Conservation (phyloP, 2,329 filamentous ascomycete genomes). For the Neobulgaria alba region DNA sequence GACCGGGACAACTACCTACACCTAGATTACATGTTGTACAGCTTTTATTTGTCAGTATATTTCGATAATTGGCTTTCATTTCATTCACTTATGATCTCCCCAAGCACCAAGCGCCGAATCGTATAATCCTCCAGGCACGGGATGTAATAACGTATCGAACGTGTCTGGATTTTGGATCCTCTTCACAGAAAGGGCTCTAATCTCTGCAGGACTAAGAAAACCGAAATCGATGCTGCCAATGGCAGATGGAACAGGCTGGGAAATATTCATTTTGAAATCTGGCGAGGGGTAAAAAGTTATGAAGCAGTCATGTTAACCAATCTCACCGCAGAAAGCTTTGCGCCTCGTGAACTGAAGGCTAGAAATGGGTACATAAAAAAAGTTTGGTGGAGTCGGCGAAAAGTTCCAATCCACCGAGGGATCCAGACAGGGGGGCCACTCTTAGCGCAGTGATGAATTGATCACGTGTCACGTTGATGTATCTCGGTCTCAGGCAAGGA, state of each 20-base stretch:
- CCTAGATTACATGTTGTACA: conserved; percentile 89
- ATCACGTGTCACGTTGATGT: no score
- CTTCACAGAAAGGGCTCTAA: conserved; percentile 84
- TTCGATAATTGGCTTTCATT: neutral
- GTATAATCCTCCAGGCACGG: conserved; percentile 83
- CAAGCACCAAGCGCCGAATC: conserved; percentile 87
- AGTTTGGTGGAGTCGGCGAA: no score
- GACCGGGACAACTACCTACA: conserved; percentile 76
- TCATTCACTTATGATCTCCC: conserved; percentile 68
- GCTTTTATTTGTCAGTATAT: conserved; percentile 37
- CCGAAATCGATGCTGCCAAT: conserved; percentile 86
- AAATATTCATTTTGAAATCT: conserved; percentile 51
- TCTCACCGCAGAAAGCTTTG: no score
- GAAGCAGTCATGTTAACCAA: no score
- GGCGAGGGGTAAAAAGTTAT: neutral
- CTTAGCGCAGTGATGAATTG: no score
- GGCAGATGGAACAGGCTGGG: conserved; percentile 74
- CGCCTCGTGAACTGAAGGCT: no score
- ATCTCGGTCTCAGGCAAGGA: no score
- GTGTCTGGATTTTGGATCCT: conserved; percentile 87
- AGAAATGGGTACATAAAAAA: no score
- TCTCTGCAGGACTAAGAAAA: conserved; percentile 73
- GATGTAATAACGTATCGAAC: conserved; percentile 87
- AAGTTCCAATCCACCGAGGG: no score
- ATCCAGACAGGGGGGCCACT: no score